phyloP scores from a whole-genome alignment of 768 basidiomycete species.

The Rhodotorula toruloides region DNA sequence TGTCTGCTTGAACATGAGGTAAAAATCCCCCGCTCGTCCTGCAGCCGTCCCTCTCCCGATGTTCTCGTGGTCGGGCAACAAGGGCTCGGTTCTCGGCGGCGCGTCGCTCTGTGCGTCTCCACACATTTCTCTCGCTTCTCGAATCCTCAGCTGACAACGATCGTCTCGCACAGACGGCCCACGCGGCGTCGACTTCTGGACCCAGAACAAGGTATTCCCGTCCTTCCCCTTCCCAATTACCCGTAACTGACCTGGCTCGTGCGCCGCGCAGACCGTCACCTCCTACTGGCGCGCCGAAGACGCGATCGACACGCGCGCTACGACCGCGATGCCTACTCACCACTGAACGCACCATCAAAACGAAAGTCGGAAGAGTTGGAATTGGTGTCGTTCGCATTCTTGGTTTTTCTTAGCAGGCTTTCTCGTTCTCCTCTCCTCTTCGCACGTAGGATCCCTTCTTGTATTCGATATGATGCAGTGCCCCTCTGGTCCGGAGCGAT shows the following conservation, averaged over 20 bases:
- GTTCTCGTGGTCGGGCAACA: slow-evolving; percentile 91
- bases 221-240: neutral
- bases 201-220: slow-evolving; percentile 68
- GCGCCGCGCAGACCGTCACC: slow-evolving; percentile 66
- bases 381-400: no score
- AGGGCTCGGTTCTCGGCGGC: slow-evolving; percentile 50
- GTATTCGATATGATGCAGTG: neutral
- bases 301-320: slow-evolving; percentile 46
- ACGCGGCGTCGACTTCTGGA: slow-evolving; percentile 88
- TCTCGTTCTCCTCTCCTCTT: neutral
- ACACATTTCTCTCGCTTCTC: slow-evolving; percentile 46
- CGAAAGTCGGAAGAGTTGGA: no score
- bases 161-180: neutral
- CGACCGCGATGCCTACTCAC: slow-evolving; percentile 45
- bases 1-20: no score
- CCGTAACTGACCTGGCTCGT: neutral
- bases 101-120: slow-evolving; percentile 77
- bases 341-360: slow-evolving; percentile 3
- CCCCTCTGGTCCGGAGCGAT: no score
- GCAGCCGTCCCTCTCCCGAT: slow-evolving; percentile 83
- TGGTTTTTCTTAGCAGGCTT: no score
- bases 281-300: slow-evolving; percentile 81
- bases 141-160: neutral
- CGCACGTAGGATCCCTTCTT: neutral
- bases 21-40: no score